phyloP scores from a whole-genome alignment of 1,284 basidiomycete genomes.

The Prillingera fragicola region DNA sequence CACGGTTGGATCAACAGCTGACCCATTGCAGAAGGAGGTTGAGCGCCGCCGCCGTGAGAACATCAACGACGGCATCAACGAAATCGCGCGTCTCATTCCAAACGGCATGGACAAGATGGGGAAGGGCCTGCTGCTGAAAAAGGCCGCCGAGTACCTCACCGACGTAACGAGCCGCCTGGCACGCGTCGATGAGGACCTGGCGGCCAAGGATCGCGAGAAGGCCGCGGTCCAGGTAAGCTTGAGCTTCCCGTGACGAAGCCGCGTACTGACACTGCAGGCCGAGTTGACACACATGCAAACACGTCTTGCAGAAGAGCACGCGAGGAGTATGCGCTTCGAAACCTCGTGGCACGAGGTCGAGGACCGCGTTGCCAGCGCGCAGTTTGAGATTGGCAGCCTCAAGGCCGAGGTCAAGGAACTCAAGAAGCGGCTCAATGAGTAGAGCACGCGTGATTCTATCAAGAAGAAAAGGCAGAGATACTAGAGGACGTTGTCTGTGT shows the following conservation, averaged over 20 bases:
- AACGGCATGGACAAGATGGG: conserved; percentile 53
- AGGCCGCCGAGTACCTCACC: conserved; percentile 31
- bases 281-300: conserved; percentile 20
- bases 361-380: conserved; percentile 33
- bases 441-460: no score
- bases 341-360: conserved; percentile 41
- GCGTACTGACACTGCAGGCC: conserved; percentile 11
- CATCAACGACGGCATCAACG: conserved; percentile 93
- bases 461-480: no score
- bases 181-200: conserved; percentile 22
- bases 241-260: background rate
- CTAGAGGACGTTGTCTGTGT: no score
- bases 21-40: conserved; percentile 75
- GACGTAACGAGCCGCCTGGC: conserved; percentile 21
- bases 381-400: conserved; percentile 39
- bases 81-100: conserved; percentile 81
- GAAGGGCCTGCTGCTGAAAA: conserved; percentile 34
- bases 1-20: background rate
- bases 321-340: conserved; percentile 31
- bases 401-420: conserved; percentile 39
- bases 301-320: conserved; percentile 29
- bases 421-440: conserved; percentile 21
- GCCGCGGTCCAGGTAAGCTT: conserved; percentile 29
- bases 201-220: conserved; percentile 23
- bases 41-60: conserved; percentile 87